These are phyloP conservation scores for Pyrus bretschneideri DNA, from an alignment of 306 rosid species.

Conservation along the genomic window DNA sequence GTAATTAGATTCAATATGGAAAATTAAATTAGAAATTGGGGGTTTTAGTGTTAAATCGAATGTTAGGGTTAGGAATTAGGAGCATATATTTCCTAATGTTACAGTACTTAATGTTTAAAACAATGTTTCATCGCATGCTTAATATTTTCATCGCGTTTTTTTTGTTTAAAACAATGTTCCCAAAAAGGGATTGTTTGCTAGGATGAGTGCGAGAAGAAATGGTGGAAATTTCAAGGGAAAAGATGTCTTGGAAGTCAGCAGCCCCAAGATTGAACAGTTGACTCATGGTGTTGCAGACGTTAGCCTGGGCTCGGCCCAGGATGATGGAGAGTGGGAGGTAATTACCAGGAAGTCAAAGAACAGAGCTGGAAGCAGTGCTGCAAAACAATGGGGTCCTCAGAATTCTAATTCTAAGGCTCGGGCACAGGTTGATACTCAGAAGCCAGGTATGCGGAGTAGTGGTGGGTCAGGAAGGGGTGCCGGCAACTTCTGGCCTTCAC, in stretches of 20 bases:
- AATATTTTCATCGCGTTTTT: neutral
- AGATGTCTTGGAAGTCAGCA: constrained; percentile 10
- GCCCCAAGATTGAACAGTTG: constrained; percentile 39
- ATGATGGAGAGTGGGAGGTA: constrained; percentile 73
- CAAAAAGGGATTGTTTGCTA: neutral
- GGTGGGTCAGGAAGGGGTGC: neutral
- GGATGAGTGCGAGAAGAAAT: constrained; percentile 48
- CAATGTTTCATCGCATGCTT: neutral
- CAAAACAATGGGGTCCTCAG: constrained; percentile 16
- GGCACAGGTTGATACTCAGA: constrained; percentile 6
- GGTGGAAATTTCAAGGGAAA: constrained; percentile 47
- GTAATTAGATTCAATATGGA: too few species aligned
- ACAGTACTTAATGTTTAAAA: neutral
- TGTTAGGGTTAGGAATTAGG: too few species aligned
- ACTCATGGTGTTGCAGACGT: constrained; percentile 37
- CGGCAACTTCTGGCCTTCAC: constrained; percentile 15
- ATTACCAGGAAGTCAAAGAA: constrained; percentile 52
- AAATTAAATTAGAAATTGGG: too few species aligned
- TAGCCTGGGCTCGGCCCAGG: constrained; percentile 30
- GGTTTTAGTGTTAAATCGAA: too few species aligned
- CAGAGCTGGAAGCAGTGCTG: constrained; percentile 56
- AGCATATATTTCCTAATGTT: too few species aligned
- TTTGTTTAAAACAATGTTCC: neutral
- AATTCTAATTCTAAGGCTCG: neutral
- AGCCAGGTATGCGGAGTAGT: neutral